Evolutionary conservation across 192 early-diverging fungal genomes (phyloP).

Genomic region (Borealophlyctis nickersoniae): DNA sequence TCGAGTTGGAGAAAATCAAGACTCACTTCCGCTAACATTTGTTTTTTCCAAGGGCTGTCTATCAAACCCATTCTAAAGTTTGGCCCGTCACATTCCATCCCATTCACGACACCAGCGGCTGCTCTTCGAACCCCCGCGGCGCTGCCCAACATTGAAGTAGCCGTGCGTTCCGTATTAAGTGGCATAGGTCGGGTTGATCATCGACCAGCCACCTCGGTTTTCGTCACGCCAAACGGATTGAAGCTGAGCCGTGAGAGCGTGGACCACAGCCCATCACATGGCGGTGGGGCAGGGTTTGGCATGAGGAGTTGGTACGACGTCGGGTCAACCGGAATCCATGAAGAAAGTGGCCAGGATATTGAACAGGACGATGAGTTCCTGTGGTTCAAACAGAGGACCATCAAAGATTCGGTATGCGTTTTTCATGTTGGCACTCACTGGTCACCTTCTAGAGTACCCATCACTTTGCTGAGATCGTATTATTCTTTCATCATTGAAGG

Average conservation of each 20-base stretch:
- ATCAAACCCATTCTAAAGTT: neutral
- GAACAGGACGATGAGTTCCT: conserved; percentile 31
- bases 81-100: neutral
- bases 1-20: neutral
- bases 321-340: conserved; percentile 10
- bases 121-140: neutral
- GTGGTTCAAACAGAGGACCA: conserved; percentile 52
- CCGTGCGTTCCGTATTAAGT: conserved; percentile 5
- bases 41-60: too few relatives aligned
- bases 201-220: conserved; percentile 4
- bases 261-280: conserved; percentile 35
- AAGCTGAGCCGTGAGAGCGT: conserved; percentile 47
- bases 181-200: too few relatives aligned
- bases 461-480: too few relatives aligned
- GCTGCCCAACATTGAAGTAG: conserved; percentile 14
- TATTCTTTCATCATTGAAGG: too few relatives aligned
- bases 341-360: neutral
- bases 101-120: neutral
- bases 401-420: conserved; percentile 55
- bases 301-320: conserved; percentile 36
- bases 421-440: too few relatives aligned
- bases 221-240: conserved; percentile 8
- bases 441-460: too few relatives aligned
- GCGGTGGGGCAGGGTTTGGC: conserved; percentile 13
- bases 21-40: neutral